Percentiles rank a stretch among this genome's conserved stretches.
phyloP scores from a whole-genome alignment of 2,329 filamentous ascomycete species.

The Pseudogymnoascus sp. region DNA sequence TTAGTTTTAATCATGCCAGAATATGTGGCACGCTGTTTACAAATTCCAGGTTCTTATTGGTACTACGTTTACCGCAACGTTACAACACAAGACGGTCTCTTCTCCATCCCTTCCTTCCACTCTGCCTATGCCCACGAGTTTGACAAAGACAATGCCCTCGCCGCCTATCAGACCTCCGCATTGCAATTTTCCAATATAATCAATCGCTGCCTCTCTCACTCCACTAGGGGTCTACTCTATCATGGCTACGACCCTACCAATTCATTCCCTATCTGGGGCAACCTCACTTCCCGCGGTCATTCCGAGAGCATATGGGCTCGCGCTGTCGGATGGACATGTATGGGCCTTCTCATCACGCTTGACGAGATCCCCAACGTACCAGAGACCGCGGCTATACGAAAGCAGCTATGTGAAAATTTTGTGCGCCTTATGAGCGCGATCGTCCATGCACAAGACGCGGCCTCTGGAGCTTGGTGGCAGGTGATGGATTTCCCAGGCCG shows the following conservation, averaged over 20 bases:
- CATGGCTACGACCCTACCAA: constrained; percentile 10
- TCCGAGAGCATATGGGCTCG: constrained; percentile 9
- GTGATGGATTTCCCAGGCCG: constrained; percentile 26
- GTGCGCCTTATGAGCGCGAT: constrained; percentile 1
- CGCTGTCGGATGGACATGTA: constrained; percentile 11
- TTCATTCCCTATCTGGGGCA: constrained; percentile 4
- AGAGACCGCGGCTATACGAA: neutral
- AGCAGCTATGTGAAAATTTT: neutral
- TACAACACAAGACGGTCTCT: constrained; percentile 11
- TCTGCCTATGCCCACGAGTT: constrained; percentile 7
- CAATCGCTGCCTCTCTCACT: neutral
- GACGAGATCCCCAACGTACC: neutral
- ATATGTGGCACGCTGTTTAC: neutral
- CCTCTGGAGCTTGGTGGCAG: constrained; percentile 33
- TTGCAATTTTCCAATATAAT: constrained; percentile 6
- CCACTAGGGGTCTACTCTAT: neutral
- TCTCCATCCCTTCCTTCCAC: constrained; percentile 12
- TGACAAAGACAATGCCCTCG: neutral
- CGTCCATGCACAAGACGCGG: neutral
- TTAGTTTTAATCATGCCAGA: neutral
- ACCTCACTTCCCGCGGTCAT: neutral
- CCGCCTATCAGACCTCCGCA: neutral
- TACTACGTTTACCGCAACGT: neutral
- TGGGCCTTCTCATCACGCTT: neutral
- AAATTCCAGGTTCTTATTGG: neutral